Conservation (phyloP, 164 flowering plant species). For the Sedum album region DNA sequence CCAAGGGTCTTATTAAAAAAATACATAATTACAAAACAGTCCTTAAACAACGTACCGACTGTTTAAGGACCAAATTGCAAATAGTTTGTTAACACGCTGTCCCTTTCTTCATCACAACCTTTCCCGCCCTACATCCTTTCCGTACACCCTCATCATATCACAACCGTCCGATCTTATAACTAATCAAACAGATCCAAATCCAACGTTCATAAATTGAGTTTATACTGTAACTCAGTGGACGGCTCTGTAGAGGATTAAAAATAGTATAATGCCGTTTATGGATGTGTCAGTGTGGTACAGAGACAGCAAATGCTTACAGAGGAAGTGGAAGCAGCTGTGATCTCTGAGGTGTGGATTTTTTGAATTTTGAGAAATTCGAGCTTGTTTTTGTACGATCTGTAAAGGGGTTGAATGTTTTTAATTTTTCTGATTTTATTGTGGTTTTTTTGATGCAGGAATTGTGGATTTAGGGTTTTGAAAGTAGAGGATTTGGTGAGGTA, state of each 20-base stretch:
- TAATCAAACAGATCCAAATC: neutral
- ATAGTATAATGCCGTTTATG: neutral
- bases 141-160: neutral
- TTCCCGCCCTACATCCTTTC: neutral
- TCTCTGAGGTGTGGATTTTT: neutral
- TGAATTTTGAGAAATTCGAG: neutral
- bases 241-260: neutral
- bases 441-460: neutral
- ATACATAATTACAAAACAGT: neutral
- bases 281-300: slow-evolving; percentile 5
- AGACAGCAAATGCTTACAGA: neutral
- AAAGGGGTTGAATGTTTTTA: neutral
- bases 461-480: slow-evolving; percentile 2
- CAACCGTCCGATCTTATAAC: neutral
- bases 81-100: neutral
- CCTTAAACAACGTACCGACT: neutral
- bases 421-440: neutral
- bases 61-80: neutral
- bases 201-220: neutral
- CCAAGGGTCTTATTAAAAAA: neutral
- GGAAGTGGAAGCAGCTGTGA: neutral
- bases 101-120: neutral
- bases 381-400: neutral
- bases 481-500: neutral
- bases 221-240: neutral